Evolutionary conservation across 1,284 basidiomycete genomes (phyloP).

Genomic region (Earliella scabrosa): DNA sequence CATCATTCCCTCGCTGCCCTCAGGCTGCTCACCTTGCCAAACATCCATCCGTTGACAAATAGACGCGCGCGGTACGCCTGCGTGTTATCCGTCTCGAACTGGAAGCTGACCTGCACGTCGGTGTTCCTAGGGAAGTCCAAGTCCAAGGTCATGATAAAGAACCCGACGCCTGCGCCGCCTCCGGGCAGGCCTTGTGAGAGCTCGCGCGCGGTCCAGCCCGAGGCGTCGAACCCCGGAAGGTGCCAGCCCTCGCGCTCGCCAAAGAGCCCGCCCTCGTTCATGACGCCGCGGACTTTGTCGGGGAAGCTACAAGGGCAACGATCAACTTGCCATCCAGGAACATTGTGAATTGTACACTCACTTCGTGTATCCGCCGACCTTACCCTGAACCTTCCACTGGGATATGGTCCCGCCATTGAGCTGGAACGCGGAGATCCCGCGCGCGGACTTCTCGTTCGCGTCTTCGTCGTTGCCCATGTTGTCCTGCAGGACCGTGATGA

Average conservation of each 20-base stretch:
- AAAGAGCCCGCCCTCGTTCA: conserved; percentile 83
- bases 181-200: conserved; percentile 62
- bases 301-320: conserved; percentile 52
- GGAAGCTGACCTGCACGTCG: conserved; percentile 72
- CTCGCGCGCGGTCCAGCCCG: conserved; percentile 56
- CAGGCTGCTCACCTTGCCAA: conserved; percentile 67
- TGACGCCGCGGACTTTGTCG: conserved; percentile 35
- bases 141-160: conserved; percentile 77
- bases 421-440: conserved; percentile 76
- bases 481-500: conserved; percentile 81
- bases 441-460: conserved; percentile 64
- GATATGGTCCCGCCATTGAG: conserved; percentile 64
- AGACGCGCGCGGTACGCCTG: conserved; percentile 72
- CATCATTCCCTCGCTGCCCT: not conserved
- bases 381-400: conserved; percentile 83
- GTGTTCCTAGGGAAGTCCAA: conserved; percentile 58
- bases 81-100: conserved; percentile 45
- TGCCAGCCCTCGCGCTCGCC: conserved; percentile 85
- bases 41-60: conserved; percentile 87
- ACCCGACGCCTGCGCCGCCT: conserved; percentile 69
- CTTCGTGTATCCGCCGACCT: conserved; percentile 75
- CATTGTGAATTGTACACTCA: conserved; percentile 38
- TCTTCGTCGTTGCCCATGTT: conserved; percentile 78
- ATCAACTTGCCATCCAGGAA: no score
- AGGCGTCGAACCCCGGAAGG: conserved; percentile 69